Conservation (phyloP, 23 red algal species). For the Gracilariopsis chorda region DNA sequence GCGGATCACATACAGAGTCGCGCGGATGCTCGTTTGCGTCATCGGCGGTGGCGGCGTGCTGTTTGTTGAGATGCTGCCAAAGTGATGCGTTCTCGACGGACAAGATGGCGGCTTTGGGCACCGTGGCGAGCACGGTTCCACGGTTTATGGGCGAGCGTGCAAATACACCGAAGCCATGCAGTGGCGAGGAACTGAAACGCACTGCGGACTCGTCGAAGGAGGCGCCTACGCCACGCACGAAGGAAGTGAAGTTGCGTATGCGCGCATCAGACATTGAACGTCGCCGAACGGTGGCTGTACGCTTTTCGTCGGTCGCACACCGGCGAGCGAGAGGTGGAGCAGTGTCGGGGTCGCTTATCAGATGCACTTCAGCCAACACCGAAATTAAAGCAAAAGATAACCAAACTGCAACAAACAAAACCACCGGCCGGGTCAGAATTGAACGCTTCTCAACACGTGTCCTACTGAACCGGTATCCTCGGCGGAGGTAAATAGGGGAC, state of each 20-base stretch:
- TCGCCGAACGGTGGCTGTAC: no score
- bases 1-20: not conserved
- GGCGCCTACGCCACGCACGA: not conserved
- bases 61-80: not conserved
- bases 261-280: no score
- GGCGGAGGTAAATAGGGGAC: no score
- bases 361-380: no score
- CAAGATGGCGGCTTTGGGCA: not conserved
- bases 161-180: conserved; percentile 1
- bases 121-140: not conserved
- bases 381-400: no score
- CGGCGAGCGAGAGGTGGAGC: no score
- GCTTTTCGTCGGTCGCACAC: no score
- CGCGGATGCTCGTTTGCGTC: not conserved
- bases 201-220: not conserved
- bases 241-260: not conserved
- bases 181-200: not conserved
- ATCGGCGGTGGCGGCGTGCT: not conserved
- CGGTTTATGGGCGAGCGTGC: not conserved
- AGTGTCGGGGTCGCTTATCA: no score
- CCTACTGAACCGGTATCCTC: no score
- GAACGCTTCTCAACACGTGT: no score
- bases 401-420: no score
- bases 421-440: no score
- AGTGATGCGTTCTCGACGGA: conserved; percentile 15